Evolutionary conservation across 2,329 filamentous ascomycete genomes (phyloP).

Genomic region (Ceratocystis albifundus): DNA sequence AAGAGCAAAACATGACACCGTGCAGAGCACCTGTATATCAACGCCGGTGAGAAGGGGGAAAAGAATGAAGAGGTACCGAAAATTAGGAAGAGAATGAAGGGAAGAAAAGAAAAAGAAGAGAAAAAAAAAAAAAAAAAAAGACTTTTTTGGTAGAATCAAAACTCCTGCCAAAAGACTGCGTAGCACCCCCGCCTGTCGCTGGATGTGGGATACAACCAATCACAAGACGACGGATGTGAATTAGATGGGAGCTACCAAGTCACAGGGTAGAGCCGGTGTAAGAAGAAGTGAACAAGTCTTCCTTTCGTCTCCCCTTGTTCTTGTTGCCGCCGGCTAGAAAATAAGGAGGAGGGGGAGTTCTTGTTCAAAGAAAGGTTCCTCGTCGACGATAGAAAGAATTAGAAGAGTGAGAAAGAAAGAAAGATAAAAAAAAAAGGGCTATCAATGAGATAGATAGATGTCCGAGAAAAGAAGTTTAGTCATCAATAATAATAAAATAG

Average conservation of each 20-base stretch:
- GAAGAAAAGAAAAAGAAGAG: not conserved
- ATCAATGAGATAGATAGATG: not conserved
- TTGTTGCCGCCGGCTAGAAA: not conserved
- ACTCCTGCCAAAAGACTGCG: conserved; percentile 5
- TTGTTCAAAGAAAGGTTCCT: not conserved
- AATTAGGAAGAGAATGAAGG: not conserved
- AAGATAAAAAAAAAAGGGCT: not conserved
- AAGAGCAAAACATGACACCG: conserved; percentile 3
- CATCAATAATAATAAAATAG: not conserved
- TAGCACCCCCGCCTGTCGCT: not conserved
- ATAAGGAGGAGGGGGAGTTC: not conserved
- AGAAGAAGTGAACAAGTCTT: not conserved
- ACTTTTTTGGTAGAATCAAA: not conserved
- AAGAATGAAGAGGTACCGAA: not conserved
- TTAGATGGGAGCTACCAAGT: conserved; percentile 7
- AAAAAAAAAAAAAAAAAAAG: conserved; percentile 3
- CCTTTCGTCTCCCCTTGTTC: not conserved
- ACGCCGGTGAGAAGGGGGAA: not conserved
- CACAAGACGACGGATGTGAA: not conserved
- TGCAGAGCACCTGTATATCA: conserved; percentile 7
- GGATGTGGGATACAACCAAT: conserved; percentile 2
- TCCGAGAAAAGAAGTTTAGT: not conserved
- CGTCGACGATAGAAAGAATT: not conserved
- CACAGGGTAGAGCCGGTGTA: not conserved
- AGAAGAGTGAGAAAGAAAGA: not conserved